Evolutionary conservation across 345 rosid species (phyloP).

Genomic region (Aethionema arabicum): DNA sequence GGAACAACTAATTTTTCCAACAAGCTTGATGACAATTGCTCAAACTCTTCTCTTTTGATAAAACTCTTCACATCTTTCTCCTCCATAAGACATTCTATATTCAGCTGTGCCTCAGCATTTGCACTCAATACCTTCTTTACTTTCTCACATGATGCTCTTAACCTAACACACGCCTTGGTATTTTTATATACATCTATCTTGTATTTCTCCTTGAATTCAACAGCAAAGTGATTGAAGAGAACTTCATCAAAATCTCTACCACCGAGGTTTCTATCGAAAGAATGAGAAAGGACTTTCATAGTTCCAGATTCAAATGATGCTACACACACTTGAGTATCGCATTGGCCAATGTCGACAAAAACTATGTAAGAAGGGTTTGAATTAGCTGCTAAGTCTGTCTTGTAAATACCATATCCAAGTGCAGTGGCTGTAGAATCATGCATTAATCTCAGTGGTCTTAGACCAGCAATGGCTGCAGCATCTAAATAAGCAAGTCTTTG

Average conservation of each 20-base stretch:
- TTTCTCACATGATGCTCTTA: constrained; percentile 64
- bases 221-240: constrained; percentile 49
- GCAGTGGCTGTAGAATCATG: constrained; percentile 71
- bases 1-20: constrained; percentile 53
- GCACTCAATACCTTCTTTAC: constrained; percentile 72
- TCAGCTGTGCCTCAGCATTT: constrained; percentile 62
- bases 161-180: constrained; percentile 54
- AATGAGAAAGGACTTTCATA: constrained; percentile 60
- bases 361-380: constrained; percentile 44
- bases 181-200: constrained; percentile 57
- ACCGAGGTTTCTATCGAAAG: constrained; percentile 53
- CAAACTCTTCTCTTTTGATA: constrained; percentile 69
- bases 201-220: constrained; percentile 55
- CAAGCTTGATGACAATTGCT: constrained; percentile 45
- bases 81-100: constrained; percentile 67
- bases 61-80: constrained; percentile 69
- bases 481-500: constrained; percentile 62
- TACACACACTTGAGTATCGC: constrained; percentile 57
- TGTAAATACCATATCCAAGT: constrained; percentile 70
- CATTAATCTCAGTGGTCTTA: constrained; percentile 58
- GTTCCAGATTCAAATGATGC: constrained; percentile 51
- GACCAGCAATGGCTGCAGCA: constrained; percentile 65
- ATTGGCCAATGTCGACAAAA: constrained; percentile 65
- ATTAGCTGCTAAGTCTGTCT: constrained; percentile 48
- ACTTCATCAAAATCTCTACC: constrained; percentile 67